Percentiles rank a stretch among this genome's conserved stretches.
Evolutionary conservation across 768 basidiomycete genomes (phyloP).

Genomic region (Cyclocybe aegerita): DNA sequence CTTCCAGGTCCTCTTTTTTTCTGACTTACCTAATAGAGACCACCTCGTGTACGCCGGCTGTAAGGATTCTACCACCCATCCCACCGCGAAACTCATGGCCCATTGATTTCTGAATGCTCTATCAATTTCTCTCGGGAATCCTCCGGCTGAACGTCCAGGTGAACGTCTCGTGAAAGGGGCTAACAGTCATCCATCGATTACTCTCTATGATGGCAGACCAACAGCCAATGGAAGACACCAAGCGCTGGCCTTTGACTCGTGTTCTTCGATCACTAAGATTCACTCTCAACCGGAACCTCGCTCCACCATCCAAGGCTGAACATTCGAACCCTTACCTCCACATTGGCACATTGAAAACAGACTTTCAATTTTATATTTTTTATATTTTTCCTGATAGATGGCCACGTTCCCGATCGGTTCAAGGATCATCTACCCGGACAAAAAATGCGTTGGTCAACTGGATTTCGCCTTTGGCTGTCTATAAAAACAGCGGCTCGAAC

Average conservation of each 20-base stretch:
- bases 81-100: constrained; percentile 28
- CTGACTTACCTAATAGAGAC: constrained; percentile 56
- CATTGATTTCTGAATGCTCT: constrained; percentile 18
- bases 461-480: constrained; percentile 48
- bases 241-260: constrained; percentile 58
- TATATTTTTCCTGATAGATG: constrained; percentile 59
- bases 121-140: constrained; percentile 22
- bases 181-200: constrained; percentile 23
- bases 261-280: constrained; percentile 68
- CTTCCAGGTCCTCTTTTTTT: constrained; percentile 48
- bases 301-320: constrained; percentile 67
- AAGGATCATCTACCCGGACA: constrained; percentile 51
- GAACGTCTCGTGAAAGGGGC: constrained; percentile 20
- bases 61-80: constrained; percentile 26
- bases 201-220: constrained; percentile 23
- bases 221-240: constrained; percentile 36
- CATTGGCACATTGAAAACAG: constrained; percentile 68
- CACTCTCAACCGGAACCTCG: constrained; percentile 59
- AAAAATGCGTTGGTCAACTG: constrained; percentile 31
- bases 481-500: constrained; percentile 51
- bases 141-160: constrained; percentile 16
- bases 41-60: constrained; percentile 34
- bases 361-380: constrained; percentile 72
- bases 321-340: constrained; percentile 63
- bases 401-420: constrained; percentile 78